Conservation (phyloP, 148 eudicot species). For the Camellia lanceoleosa region DNA sequence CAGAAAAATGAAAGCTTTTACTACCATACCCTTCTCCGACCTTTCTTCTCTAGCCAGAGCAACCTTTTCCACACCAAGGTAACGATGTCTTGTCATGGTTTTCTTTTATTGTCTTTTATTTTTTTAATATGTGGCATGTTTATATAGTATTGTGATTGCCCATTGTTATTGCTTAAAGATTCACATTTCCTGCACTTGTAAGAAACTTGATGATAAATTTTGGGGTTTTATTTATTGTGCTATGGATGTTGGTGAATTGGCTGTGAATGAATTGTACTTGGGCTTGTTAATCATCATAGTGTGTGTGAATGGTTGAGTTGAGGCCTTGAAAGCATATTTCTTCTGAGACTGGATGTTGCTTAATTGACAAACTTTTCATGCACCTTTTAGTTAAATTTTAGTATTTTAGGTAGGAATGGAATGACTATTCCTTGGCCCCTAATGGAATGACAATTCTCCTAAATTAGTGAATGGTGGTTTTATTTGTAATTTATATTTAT, state of each 20-base stretch:
- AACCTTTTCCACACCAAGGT: constrained; percentile 15
- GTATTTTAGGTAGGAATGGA: too few relatives aligned
- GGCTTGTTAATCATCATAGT: neutral
- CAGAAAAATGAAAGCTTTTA: constrained; percentile 8
- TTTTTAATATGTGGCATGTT: neutral
- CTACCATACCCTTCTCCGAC: neutral
- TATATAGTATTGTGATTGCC: neutral
- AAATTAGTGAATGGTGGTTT: too few relatives aligned
- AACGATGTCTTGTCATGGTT: neutral
- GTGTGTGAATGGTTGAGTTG: too few relatives aligned
- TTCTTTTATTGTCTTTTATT: neutral
- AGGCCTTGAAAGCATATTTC: constrained; percentile 2
- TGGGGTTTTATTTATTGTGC: neutral
- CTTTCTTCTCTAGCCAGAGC: neutral
- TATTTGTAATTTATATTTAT: too few relatives aligned
- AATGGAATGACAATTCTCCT: too few relatives aligned
- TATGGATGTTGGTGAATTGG: neutral
- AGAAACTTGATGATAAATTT: neutral
- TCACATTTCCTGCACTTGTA: neutral
- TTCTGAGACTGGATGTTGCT: constrained; percentile 2
- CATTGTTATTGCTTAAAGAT: neutral
- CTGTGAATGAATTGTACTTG: neutral
- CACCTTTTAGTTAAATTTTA: too few relatives aligned
- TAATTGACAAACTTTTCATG: too few relatives aligned
- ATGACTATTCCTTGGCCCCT: too few relatives aligned